Evolutionary conservation across 305 asterid genomes (phyloP), one percentile per base, ranked within the genome.

Genomic region (Rubia tinctorum): DNA sequence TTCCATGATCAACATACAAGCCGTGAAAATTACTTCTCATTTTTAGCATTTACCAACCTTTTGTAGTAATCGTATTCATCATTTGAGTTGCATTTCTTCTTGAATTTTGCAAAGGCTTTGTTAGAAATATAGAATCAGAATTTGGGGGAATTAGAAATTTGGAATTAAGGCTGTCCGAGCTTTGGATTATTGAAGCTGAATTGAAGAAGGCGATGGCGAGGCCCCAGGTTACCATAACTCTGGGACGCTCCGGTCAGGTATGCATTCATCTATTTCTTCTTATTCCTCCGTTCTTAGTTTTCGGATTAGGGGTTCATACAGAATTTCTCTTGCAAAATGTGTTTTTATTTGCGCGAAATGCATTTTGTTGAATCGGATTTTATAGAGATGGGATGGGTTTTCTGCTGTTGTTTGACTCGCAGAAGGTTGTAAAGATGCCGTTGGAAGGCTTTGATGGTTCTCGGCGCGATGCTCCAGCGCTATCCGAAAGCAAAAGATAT

Each of bases 241-340:
- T 87, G 72, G 93, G 91, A 60, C 80, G 81, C 85, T 86, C 88
- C 62, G 88, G 93, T 77, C 91, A 82, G 78, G 96, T 89, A 76
- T 13, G 10, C 66, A 25, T 42, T 69, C 42, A 30, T n/a, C 34
- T 17, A 25, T 34, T 47, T 30, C 7, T 12, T 47, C 27, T 7
- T 64, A 17, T 3, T 49, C 42, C 10, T 37, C 66, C 15, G 44
- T 55, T 53, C n/a, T 15, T 51, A 22, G 34, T 51, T 51, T 40
- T 22, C 23, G 44, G 49, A 10, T 51, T 45, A 6, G 42, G 43
- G 25, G 49, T 13, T 7, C 1, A 6, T 42, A 0, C 4, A n/a
- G 44, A 37, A 44, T 66, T 66, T 74, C 43, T 47, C 2, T 1
- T 23, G 14, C 37, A 3, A 9, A 67, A 66, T 4, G n/a, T 43